Evolutionary conservation across 257 asterid species (phyloP), one percentile per base, ranked within the genome.

Genomic region (Dorcoceras hygrometricum): DNA sequence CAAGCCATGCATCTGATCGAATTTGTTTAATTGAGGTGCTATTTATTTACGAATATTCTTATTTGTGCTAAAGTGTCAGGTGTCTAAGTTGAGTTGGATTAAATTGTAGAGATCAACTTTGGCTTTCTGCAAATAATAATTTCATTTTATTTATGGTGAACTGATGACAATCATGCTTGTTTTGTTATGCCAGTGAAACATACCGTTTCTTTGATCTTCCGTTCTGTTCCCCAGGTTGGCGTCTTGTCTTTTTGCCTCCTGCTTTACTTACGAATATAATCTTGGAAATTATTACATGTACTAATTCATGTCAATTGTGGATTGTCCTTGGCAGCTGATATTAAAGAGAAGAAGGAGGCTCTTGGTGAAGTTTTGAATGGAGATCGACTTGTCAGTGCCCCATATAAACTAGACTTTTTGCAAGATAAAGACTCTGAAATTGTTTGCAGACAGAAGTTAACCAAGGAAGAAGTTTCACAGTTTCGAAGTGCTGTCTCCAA

Each of bases 141-240:
- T 39, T 18, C n/a, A 0, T 39, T 39, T 39, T 39, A 2, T 39
- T 11, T 10, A 39, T 39, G 50, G n/a, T 39, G 50, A 12, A 39
- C 50, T 3, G 16, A 11, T 39, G 50, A 39, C 16, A 1, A 11
- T 12, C 4, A 39, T 34, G n/a, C 11, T 69, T 51, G 9, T 66
- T 54, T 27, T 65, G 28, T 69, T 29, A 36, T 77, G 75, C 51
- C 87, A 86, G 93, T 24, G 93, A 86, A 69, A 81, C 89, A 4
- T 83, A 83, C 75, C 83, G 93, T 23, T 86, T 73, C 76, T 86
- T 86, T 56, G 93, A 86, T 76, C 93, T 86, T 69, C 93, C 89
- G 5, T 86, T 86, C 79, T 86, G 93, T 76, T 59, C 77, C 7
- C 85, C 86, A 77, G 92, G 92, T 86, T 70, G 23, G 51, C n/a